These are phyloP conservation scores for Herpotrichia juniperi DNA, from an alignment of 2,329 filamentous ascomycete genomes.

Conservation along the genomic window DNA sequence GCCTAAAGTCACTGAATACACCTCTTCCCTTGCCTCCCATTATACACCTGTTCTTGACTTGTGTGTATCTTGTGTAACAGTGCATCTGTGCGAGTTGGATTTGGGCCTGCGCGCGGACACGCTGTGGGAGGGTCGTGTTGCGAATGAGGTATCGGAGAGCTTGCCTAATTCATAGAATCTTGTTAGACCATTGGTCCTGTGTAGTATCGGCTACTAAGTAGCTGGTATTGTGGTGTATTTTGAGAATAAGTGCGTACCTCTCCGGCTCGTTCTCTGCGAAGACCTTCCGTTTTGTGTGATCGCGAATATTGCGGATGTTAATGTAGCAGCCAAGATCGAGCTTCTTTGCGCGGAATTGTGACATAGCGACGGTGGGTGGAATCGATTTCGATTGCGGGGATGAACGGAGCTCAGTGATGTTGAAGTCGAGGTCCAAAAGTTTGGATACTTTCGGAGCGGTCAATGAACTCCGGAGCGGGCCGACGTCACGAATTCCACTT, in stretches of 20 bases:
- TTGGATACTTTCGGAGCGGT: not conserved
- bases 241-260: constrained; percentile 62
- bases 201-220: not conserved
- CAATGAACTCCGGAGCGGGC: not conserved
- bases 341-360: constrained; percentile 88
- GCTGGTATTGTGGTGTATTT: not conserved
- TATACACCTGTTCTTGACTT: constrained; percentile 93
- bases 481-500: not conserved
- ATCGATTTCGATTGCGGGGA: constrained; percentile 13
- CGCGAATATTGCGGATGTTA: constrained; percentile 86
- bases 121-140: constrained; percentile 83
- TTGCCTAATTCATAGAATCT: constrained; percentile 65
- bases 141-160: constrained; percentile 81
- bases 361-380: constrained; percentile 38
- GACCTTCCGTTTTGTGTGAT: constrained; percentile 95
- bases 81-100: constrained; percentile 95
- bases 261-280: constrained; percentile 87
- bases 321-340: constrained; percentile 87
- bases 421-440: not conserved
- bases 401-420: constrained; percentile 12
- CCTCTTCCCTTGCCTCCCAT: constrained; percentile 88
- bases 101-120: constrained; percentile 88
- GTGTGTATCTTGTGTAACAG: constrained; percentile 89
- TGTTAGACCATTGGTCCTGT: constrained; percentile 1
- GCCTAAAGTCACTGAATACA: constrained; percentile 91